Conservation (phyloP, 345 rosid species). For the Cardamine resedifolia region DNA sequence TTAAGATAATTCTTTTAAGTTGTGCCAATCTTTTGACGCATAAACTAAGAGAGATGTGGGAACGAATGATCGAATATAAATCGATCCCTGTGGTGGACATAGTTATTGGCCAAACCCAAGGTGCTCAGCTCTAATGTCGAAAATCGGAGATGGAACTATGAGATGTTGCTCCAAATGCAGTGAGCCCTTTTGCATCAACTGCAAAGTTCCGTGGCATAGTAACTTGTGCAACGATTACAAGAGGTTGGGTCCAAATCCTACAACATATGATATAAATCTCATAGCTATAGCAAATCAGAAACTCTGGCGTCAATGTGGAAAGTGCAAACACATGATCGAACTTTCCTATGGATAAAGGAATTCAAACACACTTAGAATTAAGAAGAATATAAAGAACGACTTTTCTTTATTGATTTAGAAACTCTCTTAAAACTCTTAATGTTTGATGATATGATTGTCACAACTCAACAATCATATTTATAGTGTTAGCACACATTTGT, state of each 20-base stretch:
- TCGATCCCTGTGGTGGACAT: conserved; percentile 51
- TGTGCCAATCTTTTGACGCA: conserved; percentile 53
- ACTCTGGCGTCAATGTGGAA: conserved; percentile 49
- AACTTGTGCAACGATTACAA: conserved; percentile 43
- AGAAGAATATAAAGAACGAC: too few relatives aligned
- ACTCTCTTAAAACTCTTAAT: too few relatives aligned
- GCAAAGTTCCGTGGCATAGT: conserved; percentile 74
- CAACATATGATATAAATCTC: conserved; percentile 32
- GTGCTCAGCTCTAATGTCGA: conserved; percentile 70
- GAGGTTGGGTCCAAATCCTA: conserved; percentile 33
- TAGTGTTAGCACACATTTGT: too few relatives aligned
- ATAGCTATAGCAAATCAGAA: conserved; percentile 40
- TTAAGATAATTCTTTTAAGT: conserved; percentile 41
- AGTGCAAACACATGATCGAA: conserved; percentile 48
- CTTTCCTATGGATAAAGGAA: conserved; percentile 44
- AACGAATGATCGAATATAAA: conserved; percentile 50
- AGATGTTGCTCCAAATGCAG: conserved; percentile 51
- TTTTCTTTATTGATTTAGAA: too few relatives aligned
- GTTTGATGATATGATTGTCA: too few relatives aligned
- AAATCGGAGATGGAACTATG: conserved; percentile 44
- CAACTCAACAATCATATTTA: too few relatives aligned
- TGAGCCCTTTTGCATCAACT: conserved; percentile 52
- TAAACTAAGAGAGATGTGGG: conserved; percentile 48
- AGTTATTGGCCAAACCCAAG: conserved; percentile 63
- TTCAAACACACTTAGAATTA: too few relatives aligned